phyloP scores from a whole-genome alignment of 2,329 filamentous ascomycete genomes.

The Nothophoma quercina region DNA sequence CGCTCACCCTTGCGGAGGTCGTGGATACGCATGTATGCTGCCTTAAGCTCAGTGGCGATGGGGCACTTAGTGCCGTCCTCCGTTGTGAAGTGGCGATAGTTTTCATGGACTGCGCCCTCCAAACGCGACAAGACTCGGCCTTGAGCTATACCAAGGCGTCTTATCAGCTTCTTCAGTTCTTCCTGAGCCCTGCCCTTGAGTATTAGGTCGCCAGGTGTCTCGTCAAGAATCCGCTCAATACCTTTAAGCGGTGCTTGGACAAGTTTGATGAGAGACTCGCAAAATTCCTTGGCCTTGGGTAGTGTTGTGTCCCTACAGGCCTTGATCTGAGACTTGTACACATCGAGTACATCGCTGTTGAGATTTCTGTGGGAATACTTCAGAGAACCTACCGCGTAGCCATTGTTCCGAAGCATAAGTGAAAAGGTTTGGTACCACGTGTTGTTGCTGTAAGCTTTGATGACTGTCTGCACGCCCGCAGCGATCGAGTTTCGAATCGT shows the following conservation, averaged over 20 bases:
- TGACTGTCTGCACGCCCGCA: neutral
- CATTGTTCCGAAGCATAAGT: constrained; percentile 6
- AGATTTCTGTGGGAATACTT: neutral
- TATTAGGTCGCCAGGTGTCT: neutral
- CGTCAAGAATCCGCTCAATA: neutral
- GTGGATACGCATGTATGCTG: constrained; percentile 1
- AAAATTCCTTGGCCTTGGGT: neutral
- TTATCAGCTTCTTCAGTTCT: neutral
- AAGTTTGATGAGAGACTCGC: neutral
- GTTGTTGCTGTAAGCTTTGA: neutral
- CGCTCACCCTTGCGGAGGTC: neutral
- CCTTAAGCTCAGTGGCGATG: constrained; percentile 10
- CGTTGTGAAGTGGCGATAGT: constrained; percentile 12
- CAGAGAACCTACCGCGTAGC: neutral
- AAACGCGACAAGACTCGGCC: rapidly evolving
- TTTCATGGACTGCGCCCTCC: neutral
- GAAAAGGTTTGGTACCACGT: neutral
- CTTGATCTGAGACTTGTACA: neutral
- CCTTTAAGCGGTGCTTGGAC: neutral
- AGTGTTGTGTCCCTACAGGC: neutral
- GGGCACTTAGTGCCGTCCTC: constrained; percentile 24
- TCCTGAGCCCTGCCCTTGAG: constrained; percentile 7
- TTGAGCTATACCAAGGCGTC: neutral
- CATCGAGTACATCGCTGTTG: neutral
- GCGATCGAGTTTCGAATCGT: neutral